Base-by-base conservation (phyloP, 305 asterid genomes). In the Fraxinus ornus region DNA sequence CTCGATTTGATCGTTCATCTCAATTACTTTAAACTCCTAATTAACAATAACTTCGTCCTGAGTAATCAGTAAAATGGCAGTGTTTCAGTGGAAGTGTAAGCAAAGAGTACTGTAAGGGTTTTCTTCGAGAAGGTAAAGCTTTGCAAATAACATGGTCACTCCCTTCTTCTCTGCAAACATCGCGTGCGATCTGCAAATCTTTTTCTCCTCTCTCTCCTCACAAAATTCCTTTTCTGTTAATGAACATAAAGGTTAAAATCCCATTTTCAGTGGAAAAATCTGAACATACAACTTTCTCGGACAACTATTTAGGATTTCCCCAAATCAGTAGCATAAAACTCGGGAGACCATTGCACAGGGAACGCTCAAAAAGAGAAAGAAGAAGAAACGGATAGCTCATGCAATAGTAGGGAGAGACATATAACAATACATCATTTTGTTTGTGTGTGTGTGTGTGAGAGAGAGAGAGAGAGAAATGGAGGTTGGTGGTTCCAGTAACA, bases 111-210 rank as follows among this genome's bases (percentile, higher is more conserved):
- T 49, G 60, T 3, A 2, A 44, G 19, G 60, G 85, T 82, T 86
- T 88, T 88, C 91, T 85, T 89, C 80, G 92, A 90, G 91, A 89
- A 89, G 89, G 90, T 83, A 88, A 89, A 86, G 72, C 82, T 84
- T 87, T 80, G 81, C 82, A 71, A 1, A 39, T 76, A n/a, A n/a
- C 5, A 64, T 2, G 30, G 68, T 17, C 44, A 30, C 24, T 57
- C 33, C 41, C 35, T 44, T 44, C 41, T 12, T 7, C 64, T 44
- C 78, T 75, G 78, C 78, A 76, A 76, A 41, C 36, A 22, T 36
- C 55, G 37, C 80, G 68, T 77, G 80, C 80, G 21, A 13, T 77
- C 80, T 76, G 79, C 39, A 76, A 76, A 9, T 26, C 17, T 68
- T 28, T 66, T 28, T 28, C 75, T 26, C 13, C 12, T 28, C 36